These are phyloP conservation scores for Daldinia eschscholtzii DNA, from an alignment of 2,329 filamentous ascomycete species.

Conservation along the genomic window DNA sequence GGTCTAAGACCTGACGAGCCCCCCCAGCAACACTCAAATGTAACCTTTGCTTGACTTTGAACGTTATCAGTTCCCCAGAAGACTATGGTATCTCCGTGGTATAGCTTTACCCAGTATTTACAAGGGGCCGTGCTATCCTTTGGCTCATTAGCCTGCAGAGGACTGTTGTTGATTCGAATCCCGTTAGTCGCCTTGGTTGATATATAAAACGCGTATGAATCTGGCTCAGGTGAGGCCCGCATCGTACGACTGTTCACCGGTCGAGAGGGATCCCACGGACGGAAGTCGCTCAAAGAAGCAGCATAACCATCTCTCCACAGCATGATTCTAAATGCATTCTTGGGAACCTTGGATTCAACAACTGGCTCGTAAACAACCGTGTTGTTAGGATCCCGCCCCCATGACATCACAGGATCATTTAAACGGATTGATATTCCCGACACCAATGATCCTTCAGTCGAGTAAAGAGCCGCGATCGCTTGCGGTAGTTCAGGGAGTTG, in stretches of 20 bases:
- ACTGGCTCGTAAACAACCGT: slow-evolving; percentile 74
- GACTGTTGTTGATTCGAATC: slow-evolving; percentile 81
- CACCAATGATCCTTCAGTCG: slow-evolving; percentile 74
- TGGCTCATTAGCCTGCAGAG: slow-evolving; percentile 68
- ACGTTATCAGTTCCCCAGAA: slow-evolving; percentile 70
- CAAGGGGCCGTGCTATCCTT: slow-evolving; percentile 68
- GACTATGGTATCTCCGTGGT: slow-evolving; percentile 81
- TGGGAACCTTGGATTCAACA: slow-evolving; percentile 80
- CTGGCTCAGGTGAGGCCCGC: slow-evolving; percentile 54
- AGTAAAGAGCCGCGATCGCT: slow-evolving; percentile 71
- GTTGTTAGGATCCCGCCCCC: slow-evolving; percentile 79
- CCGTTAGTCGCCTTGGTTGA: slow-evolving; percentile 83
- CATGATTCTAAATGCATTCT: slow-evolving; percentile 82
- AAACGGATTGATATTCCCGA: slow-evolving; percentile 73
- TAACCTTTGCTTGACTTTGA: slow-evolving; percentile 59
- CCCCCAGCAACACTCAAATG: slow-evolving; percentile 69
- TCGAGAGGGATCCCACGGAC: slow-evolving; percentile 66
- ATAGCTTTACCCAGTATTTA: slow-evolving; percentile 74
- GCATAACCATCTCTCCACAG: slow-evolving; percentile 76
- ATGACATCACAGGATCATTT: slow-evolving; percentile 76
- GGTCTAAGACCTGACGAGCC: slow-evolving; percentile 62
- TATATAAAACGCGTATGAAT: slow-evolving; percentile 77
- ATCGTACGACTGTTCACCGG: slow-evolving; percentile 55
- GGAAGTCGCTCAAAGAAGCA: slow-evolving; percentile 67
- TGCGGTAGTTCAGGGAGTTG: slow-evolving; percentile 53